Evolutionary conservation across 2,329 filamentous ascomycete species (phyloP).

Genomic region (Fusarium sp.): DNA sequence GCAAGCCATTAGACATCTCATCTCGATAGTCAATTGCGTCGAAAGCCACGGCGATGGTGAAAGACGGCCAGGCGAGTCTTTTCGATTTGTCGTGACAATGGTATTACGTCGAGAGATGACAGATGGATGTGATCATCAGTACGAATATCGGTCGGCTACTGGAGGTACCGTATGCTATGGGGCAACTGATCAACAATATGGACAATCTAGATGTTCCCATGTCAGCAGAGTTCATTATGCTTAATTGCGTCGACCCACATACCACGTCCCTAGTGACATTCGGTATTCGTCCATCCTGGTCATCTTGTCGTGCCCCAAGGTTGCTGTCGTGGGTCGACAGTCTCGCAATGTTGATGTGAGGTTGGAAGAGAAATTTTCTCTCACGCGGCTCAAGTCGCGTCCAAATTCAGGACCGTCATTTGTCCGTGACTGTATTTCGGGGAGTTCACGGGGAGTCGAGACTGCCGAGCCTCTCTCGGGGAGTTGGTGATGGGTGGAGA

Average conservation of each 20-base stretch:
- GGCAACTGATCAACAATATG: slow-evolving; percentile 7
- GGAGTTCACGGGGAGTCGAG: slow-evolving; percentile 31
- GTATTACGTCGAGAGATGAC: slow-evolving; percentile 20
- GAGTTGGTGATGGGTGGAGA: slow-evolving; percentile 23
- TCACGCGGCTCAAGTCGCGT: slow-evolving; percentile 6
- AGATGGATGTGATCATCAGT: background rate
- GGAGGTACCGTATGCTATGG: background rate
- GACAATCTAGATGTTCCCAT: slow-evolving; percentile 15
- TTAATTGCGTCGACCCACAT: slow-evolving; percentile 33
- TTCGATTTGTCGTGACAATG: background rate
- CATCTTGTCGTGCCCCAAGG: background rate
- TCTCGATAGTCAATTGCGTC: slow-evolving; percentile 36
- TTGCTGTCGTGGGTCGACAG: slow-evolving; percentile 1
- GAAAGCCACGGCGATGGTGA: slow-evolving; percentile 41
- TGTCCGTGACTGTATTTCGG: slow-evolving; percentile 21
- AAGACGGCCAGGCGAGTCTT: slow-evolving; percentile 10
- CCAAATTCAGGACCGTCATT: slow-evolving; percentile 12
- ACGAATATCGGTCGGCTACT: background rate
- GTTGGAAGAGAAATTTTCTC: slow-evolving; percentile 18
- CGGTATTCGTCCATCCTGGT: background rate
- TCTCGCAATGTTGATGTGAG: slow-evolving; percentile 6
- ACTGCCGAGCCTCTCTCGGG: slow-evolving; percentile 7
- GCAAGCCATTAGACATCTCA: background rate
- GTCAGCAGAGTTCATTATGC: slow-evolving; percentile 32
- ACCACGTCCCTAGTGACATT: slow-evolving; percentile 12